Evolutionary conservation across 2,329 filamentous ascomycete species (phyloP).

Genomic region (Neofusicoccum cordaticola): DNA sequence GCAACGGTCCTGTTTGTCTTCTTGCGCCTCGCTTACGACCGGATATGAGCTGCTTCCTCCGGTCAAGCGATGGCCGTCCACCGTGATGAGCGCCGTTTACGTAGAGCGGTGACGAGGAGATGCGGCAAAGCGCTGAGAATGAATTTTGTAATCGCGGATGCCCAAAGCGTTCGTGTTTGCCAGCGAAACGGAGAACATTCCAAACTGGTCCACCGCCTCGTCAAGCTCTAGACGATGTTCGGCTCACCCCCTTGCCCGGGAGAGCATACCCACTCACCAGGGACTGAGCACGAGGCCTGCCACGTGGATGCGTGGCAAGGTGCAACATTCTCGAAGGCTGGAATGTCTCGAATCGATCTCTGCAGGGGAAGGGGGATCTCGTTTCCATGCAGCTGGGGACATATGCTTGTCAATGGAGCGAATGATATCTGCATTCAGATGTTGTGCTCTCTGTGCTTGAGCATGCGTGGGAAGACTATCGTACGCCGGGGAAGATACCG

Average conservation of each 20-base stretch:
- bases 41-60: neutral
- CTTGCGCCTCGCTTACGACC: neutral
- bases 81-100: neutral
- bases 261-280: neutral
- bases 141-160: neutral
- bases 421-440: neutral
- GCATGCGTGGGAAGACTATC: neutral
- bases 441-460: neutral
- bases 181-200: neutral
- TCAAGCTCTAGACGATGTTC: neutral
- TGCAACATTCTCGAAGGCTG: neutral
- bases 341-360: neutral
- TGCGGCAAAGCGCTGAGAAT: neutral
- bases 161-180: neutral
- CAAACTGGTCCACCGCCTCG: neutral
- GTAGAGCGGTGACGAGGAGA: neutral
- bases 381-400: neutral
- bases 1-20: neutral
- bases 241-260: neutral
- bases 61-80: neutral
- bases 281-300: neutral
- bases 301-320: neutral
- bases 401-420: neutral
- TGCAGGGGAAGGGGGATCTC: neutral
- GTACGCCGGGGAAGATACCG: neutral